Evolutionary conservation across 768 basidiomycete genomes (phyloP).

Genomic region (Flagelloscypha sp.): DNA sequence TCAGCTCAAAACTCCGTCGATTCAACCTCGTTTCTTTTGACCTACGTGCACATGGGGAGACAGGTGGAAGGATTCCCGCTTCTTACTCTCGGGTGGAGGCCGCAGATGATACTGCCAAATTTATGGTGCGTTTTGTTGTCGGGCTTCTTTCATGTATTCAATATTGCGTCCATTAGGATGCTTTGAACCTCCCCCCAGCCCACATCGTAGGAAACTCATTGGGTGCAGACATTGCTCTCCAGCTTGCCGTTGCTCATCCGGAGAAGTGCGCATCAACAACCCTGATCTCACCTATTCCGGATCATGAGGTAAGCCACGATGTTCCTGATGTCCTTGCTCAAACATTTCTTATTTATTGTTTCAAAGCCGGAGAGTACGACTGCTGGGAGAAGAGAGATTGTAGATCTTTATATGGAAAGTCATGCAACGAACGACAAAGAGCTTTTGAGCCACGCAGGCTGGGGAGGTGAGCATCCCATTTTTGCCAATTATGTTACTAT

Average conservation of each 20-base stretch:
- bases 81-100: constrained; percentile 12
- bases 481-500: not conserved
- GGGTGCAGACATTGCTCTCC: constrained; percentile 12
- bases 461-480: constrained; percentile 6
- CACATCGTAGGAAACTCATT: constrained; percentile 15
- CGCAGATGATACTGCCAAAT: constrained; percentile 9
- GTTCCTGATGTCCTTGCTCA: not conserved
- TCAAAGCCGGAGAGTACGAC: constrained; percentile 11
- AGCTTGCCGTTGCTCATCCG: constrained; percentile 10
- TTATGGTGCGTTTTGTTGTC: constrained; percentile 11
- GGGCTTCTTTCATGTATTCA: not conserved
- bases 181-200: constrained; percentile 8
- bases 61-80: constrained; percentile 5
- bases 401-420: constrained; percentile 12
- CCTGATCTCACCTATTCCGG: constrained; percentile 11
- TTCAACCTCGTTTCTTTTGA: constrained; percentile 16
- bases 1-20: constrained; percentile 7
- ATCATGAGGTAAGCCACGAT: constrained; percentile 8
- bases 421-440: not conserved
- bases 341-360: not conserved
- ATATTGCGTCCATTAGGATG: constrained; percentile 1
- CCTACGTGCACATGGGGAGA: constrained; percentile 10
- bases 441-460: constrained; percentile 6
- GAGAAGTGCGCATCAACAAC: constrained; percentile 6
- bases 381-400: constrained; percentile 12